Evolutionary conservation across 2,329 filamentous ascomycete species (phyloP), one percentile per base, ranked within the genome.

Genomic region (Botrytis deweyae): DNA sequence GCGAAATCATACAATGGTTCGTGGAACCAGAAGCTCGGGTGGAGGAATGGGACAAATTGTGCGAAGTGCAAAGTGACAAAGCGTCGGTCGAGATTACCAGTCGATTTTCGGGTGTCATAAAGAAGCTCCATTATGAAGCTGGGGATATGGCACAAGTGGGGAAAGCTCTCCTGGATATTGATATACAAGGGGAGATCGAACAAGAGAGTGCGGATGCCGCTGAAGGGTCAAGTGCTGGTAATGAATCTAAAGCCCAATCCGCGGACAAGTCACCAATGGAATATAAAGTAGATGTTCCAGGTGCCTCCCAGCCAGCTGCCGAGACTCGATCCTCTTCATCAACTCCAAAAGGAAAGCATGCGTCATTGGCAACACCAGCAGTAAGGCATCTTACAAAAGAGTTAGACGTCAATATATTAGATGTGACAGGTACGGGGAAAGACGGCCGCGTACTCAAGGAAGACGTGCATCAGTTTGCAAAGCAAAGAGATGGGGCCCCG

Each of bases 1-100:
- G 96, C 81, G 96, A 99, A 84, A 93, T 99, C 80, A 98, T 98
- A 80, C 96, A 99, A 86, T 99, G 96, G 96, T 99, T 98, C 82
- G 95, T 99, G 77, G 92, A 98, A 84, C 94, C 97, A 68, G 95
- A 95, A 74, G 96, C 96, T 52, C 91, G 93, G 74, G 95, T 99
- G 79, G 95, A 99, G 85, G 95, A 99, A 85, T 99, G 97, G 88
- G 96, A 97, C 79, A 96, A 95, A 75, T 88, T 99, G 65, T 99
- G 96, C 84, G 96, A 99, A 85, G 97, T 99, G 63, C 96, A 98
- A 83, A 98, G 95, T 80, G 96, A 99, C 85, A 99, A 99, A 84
- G 96, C 96, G 68, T 89, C 90, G 1, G 89, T 91, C 36, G 88
- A 98, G 87, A 99, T 99, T 79, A 98, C 96, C 58, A 98, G 95